Evolutionary conservation across 208 protist genomes (phyloP).

Genomic region (Acanthamoeba triangularis): DNA sequence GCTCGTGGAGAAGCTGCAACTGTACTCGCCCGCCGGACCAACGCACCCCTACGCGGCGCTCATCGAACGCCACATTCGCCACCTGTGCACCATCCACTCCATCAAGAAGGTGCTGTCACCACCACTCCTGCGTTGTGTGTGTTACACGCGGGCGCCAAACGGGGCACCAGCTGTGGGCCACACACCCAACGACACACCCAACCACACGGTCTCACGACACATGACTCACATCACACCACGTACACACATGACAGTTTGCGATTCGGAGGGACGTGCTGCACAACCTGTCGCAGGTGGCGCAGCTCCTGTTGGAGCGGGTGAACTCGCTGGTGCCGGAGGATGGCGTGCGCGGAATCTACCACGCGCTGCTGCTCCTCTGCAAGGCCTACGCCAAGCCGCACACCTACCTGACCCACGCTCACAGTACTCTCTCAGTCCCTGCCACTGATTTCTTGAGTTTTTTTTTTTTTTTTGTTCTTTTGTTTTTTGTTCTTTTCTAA

Average conservation of each 20-base stretch:
- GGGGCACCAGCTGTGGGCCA: too few relatives aligned
- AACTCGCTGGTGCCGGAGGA: conserved; percentile 25
- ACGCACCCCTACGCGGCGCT: not conserved
- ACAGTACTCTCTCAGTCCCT: not conserved
- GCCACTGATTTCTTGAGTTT: too few relatives aligned
- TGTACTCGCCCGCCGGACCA: not conserved
- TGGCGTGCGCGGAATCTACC: conserved; percentile 16
- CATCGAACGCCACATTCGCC: conserved; percentile 52
- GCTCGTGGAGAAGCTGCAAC: not conserved
- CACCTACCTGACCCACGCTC: not conserved
- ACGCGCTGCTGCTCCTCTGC: conserved; percentile 50
- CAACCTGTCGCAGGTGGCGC: conserved; percentile 57
- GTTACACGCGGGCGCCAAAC: too few relatives aligned
- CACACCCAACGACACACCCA: too few relatives aligned
- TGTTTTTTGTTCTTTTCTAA: not conserved
- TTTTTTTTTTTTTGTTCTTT: not conserved
- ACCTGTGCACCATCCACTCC: conserved; percentile 8
- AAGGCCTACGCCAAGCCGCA: not conserved
- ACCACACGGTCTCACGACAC: too few relatives aligned
- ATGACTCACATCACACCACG: too few relatives aligned
- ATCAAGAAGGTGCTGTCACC: conserved; percentile 14
- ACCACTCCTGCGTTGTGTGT: too few relatives aligned
- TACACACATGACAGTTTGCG: too few relatives aligned
- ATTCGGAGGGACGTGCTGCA: conserved; percentile 51
- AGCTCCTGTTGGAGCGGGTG: not conserved